Percentiles rank a stretch among this genome's conserved stretches.
These are phyloP conservation scores for Boletus edulis DNA, from an alignment of 768 basidiomycete species.

Conservation along the genomic window DNA sequence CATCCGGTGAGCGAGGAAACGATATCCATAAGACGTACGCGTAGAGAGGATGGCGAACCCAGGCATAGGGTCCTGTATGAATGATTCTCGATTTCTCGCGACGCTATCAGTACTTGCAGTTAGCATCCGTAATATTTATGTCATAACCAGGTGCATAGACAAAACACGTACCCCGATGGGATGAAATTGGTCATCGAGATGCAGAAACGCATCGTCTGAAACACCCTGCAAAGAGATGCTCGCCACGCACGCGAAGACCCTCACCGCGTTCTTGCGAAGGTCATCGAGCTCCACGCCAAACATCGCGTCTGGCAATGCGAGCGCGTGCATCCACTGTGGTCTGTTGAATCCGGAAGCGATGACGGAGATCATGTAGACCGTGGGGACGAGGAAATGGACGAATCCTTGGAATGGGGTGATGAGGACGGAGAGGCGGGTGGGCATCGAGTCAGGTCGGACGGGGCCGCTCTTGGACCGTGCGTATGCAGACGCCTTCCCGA, in stretches of 20 bases:
- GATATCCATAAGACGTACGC: conserved; percentile 3
- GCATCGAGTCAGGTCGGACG: neutral
- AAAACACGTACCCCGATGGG: conserved; percentile 1
- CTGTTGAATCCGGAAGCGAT: neutral
- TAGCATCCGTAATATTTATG: no score
- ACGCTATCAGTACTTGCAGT: neutral
- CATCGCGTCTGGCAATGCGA: neutral
- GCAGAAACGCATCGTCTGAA: neutral
- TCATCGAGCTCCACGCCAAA: neutral
- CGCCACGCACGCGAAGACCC: neutral
- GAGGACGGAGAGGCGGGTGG: neutral
- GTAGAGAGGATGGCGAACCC: conserved; percentile 15
- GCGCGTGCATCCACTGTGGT: neutral
- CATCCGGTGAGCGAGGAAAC: neutral
- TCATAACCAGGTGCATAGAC: no score
- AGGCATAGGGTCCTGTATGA: conserved; percentile 16
- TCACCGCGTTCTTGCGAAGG: neutral
- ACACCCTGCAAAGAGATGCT: neutral
- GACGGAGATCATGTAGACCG: neutral
- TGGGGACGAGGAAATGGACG: neutral
- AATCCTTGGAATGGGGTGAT: neutral
- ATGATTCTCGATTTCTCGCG: conserved; percentile 10
- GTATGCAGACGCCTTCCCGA: neutral
- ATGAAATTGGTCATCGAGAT: conserved; percentile 7
- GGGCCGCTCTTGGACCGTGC: conserved; percentile 1